phyloP scores from a whole-genome alignment of 2,329 filamentous ascomycete species.

The Pestalotiopsis sp. region DNA sequence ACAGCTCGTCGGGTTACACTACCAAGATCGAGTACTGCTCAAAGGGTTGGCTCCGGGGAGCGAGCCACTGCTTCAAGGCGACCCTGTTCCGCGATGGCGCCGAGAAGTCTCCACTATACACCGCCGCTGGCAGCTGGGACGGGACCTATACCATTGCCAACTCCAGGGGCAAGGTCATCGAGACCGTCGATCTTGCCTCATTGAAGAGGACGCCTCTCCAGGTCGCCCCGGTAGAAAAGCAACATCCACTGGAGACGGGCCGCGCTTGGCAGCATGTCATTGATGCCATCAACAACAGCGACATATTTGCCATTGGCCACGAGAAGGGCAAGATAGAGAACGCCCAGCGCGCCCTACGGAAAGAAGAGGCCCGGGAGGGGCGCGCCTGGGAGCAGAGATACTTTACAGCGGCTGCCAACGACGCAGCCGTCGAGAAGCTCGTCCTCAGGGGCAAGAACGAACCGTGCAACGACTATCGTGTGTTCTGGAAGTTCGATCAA shows the following conservation, averaged over 20 bases:
- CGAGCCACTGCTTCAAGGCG: constrained; percentile 90
- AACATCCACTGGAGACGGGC: constrained; percentile 86
- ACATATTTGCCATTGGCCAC: constrained; percentile 77
- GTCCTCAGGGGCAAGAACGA: constrained; percentile 2
- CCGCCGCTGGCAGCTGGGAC: constrained; percentile 89
- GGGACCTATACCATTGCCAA: constrained; percentile 79
- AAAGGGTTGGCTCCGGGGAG: constrained; percentile 92
- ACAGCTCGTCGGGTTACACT: constrained; percentile 83
- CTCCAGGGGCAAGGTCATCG: constrained; percentile 56
- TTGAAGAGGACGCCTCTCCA: constrained; percentile 67
- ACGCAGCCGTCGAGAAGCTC: constrained; percentile 23
- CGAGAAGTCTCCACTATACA: constrained; percentile 75
- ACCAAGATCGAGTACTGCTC: constrained; percentile 91
- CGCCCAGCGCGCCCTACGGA: constrained; percentile 62
- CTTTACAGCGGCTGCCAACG: constrained; percentile 21
- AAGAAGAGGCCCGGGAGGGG: constrained; percentile 23
- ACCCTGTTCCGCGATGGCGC: constrained; percentile 68
- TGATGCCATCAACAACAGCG: constrained; percentile 75
- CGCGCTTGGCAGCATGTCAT: constrained; percentile 89
- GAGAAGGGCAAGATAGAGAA: constrained; percentile 93
- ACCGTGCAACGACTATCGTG: constrained; percentile 13
- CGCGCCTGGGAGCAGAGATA: constrained; percentile 26
- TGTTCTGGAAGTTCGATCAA: constrained; percentile 30
- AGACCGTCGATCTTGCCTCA: constrained; percentile 62
- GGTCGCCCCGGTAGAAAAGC: constrained; percentile 73